phyloP scores from a whole-genome alignment of 805 yeast species.

The Tetrapisispora nanseiensis region DNA sequence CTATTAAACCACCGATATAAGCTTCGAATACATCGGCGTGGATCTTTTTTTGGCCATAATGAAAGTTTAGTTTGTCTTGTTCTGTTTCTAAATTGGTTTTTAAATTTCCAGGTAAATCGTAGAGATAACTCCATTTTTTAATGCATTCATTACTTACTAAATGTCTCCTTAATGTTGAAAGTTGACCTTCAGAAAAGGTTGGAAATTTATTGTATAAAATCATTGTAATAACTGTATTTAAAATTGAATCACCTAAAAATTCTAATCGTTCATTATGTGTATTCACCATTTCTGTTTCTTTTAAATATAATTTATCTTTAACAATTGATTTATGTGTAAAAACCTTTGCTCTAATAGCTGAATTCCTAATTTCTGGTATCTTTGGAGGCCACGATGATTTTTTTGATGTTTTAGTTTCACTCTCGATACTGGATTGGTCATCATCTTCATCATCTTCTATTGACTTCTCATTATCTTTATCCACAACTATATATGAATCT shows the following conservation, averaged over 20 bases:
- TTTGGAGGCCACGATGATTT: conserved; percentile 46
- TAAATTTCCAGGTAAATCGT: conserved; percentile 54
- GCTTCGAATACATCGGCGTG: conserved; percentile 92
- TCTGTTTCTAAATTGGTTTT: conserved; percentile 37
- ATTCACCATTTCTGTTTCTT: conserved; percentile 46
- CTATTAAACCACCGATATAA: conserved; percentile 77
- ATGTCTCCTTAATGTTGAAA: conserved; percentile 59
- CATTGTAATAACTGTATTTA: conserved; percentile 62
- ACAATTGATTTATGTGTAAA: conserved; percentile 74
- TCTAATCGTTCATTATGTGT: conserved; percentile 82
- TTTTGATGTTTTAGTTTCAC: conserved; percentile 10
- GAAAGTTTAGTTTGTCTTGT: conserved; percentile 23
- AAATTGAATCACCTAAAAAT: conserved; percentile 80
- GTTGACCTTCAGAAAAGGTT: conserved; percentile 65
- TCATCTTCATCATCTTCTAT: conserved; percentile 12
- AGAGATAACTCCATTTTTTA: conserved; percentile 57
- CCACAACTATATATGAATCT: conserved; percentile 8
- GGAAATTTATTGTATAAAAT: conserved; percentile 61
- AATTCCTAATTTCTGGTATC: conserved; percentile 57
- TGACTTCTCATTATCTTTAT: conserved; percentile 2
- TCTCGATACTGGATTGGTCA: conserved; percentile 22
- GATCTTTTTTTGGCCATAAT: conserved; percentile 53
- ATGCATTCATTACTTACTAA: conserved; percentile 67
- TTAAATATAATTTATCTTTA: conserved; percentile 45
- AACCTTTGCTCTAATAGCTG: conserved; percentile 53